Percentiles rank a stretch among this genome's conserved stretches.
phyloP scores from a whole-genome alignment of 805 yeast genomes.

The Zygosaccharomyces bisporus region DNA sequence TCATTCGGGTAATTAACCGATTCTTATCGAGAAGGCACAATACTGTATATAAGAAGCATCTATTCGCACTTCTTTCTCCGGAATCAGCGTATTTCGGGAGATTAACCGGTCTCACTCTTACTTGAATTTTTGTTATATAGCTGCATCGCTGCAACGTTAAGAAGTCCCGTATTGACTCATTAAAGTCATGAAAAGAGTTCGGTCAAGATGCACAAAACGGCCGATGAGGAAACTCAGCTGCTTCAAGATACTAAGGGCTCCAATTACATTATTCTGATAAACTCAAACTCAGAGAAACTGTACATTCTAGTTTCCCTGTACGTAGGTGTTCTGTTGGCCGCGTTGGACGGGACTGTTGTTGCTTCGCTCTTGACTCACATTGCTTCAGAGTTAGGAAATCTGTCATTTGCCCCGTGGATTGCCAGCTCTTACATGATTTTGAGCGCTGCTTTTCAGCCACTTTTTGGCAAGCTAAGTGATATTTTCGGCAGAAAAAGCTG shows the following conservation, averaged over 20 bases:
- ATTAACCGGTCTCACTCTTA: no score
- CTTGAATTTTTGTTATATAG: no score
- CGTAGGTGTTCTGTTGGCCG: conserved; percentile 13
- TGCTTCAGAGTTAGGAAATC: conserved; percentile 10
- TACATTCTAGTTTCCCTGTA: conserved; percentile 10
- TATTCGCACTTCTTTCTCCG: no score
- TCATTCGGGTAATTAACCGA: no score
- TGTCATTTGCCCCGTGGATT: conserved; percentile 10
- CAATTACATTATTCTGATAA: conserved; percentile 6
- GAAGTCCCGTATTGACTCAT: no score
- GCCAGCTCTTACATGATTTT: conserved; percentile 10
- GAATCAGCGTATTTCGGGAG: no score
- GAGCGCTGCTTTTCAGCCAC: conserved; percentile 12
- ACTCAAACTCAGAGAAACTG: conserved; percentile 10
- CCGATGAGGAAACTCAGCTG: conserved; percentile 6
- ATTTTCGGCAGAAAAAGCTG: conserved; percentile 10
- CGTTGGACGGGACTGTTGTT: conserved; percentile 13
- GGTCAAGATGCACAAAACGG: not conserved
- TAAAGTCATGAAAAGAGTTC: no score
- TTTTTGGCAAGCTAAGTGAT: conserved; percentile 12
- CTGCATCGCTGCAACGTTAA: no score
- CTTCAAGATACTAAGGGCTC: conserved; percentile 2
- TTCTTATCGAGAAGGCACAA: no score
- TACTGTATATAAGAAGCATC: no score
- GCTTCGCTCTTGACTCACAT: conserved; percentile 12